Evolutionary conservation across 192 early-diverging fungal genomes (phyloP).

Genomic region (Coemansia sp.): DNA sequence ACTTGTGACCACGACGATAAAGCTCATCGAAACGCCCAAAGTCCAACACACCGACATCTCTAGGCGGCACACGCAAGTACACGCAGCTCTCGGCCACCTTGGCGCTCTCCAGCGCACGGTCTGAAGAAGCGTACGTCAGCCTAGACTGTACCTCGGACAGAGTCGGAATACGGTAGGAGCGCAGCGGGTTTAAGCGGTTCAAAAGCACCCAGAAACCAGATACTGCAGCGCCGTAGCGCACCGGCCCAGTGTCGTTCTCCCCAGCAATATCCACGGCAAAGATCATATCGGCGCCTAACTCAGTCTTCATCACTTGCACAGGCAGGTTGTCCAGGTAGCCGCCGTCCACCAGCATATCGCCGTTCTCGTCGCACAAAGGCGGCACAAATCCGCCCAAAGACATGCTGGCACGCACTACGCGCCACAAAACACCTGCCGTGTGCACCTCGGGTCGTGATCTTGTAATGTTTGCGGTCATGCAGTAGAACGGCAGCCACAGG

Average conservation of each 20-base stretch:
- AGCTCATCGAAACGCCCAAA: constrained; percentile 92
- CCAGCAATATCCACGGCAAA: constrained; percentile 94
- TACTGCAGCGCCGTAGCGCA: constrained; percentile 86
- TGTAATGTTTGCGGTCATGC: constrained; percentile 95
- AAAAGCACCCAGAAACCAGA: constrained; percentile 91
- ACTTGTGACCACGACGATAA: constrained; percentile 80
- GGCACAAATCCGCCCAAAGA: constrained; percentile 93
- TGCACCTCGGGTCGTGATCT: constrained; percentile 92
- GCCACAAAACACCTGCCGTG: constrained; percentile 91
- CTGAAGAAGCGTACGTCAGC: constrained; percentile 89
- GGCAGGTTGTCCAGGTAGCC: constrained; percentile 98
- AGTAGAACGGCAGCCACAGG: constrained; percentile 95
- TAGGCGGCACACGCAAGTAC: constrained; percentile 86
- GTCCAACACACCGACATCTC: constrained; percentile 82
- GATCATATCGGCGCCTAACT: constrained; percentile 81
- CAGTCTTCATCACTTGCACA: constrained; percentile 73
- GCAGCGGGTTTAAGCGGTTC: constrained; percentile 79
- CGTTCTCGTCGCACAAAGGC: constrained; percentile 89
- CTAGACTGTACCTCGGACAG: constrained; percentile 94
- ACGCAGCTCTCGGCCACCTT: constrained; percentile 76
- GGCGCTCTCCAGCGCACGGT: constrained; percentile 85
- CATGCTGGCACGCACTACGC: constrained; percentile 97
- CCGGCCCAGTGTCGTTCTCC: constrained; percentile 91
- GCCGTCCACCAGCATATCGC: constrained; percentile 96
- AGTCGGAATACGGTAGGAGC: constrained; percentile 70